Conservation (phyloP, 1,139 yeast species). For the Pichia cactophila region DNA sequence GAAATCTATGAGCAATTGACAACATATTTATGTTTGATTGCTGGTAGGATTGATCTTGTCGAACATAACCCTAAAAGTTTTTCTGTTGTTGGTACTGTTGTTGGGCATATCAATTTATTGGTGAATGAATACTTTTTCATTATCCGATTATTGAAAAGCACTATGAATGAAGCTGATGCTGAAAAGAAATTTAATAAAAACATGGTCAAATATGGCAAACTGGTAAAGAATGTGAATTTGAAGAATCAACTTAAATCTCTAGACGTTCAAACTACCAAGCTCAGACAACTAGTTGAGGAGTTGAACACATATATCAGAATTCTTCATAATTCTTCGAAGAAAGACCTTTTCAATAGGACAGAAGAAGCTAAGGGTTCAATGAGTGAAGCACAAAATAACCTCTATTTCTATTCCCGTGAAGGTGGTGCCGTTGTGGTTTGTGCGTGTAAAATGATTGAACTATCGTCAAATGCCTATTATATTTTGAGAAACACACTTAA, state of each 20-base stretch:
- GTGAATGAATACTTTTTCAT: slow-evolving; percentile 40
- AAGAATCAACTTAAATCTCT: slow-evolving; percentile 17
- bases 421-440: slow-evolving; percentile 59
- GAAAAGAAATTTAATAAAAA: slow-evolving; percentile 3
- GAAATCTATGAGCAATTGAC: slow-evolving; percentile 68
- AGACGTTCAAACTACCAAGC: slow-evolving; percentile 18
- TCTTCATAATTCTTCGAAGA: slow-evolving; percentile 35
- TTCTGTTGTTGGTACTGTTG: slow-evolving; percentile 54
- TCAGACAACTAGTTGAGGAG: slow-evolving; percentile 53
- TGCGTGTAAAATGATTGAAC: slow-evolving; percentile 56
- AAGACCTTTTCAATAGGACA: slow-evolving; percentile 15
- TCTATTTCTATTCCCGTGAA: slow-evolving; percentile 53
- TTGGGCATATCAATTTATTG: slow-evolving; percentile 60
- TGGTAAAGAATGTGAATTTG: slow-evolving; percentile 1
- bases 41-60: slow-evolving; percentile 67
- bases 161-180: slow-evolving; percentile 31
- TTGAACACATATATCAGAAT: slow-evolving; percentile 58
- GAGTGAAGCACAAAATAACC: slow-evolving; percentile 9
- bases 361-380: slow-evolving; percentile 2
- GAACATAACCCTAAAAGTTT: slow-evolving; percentile 69
- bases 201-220: slow-evolving; percentile 8
- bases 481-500: slow-evolving; percentile 29
- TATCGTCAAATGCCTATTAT: slow-evolving; percentile 41
- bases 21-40: slow-evolving; percentile 61
- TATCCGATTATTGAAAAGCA: slow-evolving; percentile 39